Conservation (phyloP, 768 basidiomycete species). For the Suillus subalutaceus region DNA sequence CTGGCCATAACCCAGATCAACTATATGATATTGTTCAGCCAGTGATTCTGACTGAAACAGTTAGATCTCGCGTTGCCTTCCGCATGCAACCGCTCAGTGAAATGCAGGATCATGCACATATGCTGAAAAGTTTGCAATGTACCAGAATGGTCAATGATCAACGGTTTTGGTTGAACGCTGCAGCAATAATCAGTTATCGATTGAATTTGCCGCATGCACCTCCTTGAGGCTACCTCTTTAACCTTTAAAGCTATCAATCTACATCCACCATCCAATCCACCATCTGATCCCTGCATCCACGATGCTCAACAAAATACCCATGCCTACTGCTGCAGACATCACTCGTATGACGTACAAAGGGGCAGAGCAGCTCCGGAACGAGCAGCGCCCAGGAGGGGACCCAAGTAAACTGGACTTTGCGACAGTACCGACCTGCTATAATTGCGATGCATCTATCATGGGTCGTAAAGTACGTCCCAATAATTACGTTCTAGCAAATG, state of each 20-base stretch:
- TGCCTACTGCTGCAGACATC: conserved; percentile 30
- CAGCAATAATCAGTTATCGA: background rate
- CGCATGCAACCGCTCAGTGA: background rate
- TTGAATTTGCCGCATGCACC: background rate
- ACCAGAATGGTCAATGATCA: background rate
- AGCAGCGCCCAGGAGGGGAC: conserved; percentile 29
- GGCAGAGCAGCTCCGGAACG: conserved; percentile 31
- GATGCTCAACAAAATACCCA: conserved; percentile 24
- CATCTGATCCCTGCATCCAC: background rate
- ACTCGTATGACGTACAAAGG: conserved; percentile 30
- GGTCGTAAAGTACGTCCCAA: conserved; percentile 24
- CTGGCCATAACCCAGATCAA: background rate
- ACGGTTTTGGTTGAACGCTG: background rate
- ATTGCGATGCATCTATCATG: conserved; percentile 20
- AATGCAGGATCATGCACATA: background rate
- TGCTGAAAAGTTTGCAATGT: background rate
- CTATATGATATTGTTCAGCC: background rate
- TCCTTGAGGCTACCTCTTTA: background rate
- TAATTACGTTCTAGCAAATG: background rate
- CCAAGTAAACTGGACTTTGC: conserved; percentile 33
- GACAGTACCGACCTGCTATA: conserved; percentile 25
- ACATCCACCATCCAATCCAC: background rate
- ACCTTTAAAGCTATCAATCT: background rate
- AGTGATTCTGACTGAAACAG: background rate
- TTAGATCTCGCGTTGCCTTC: background rate